Percentiles rank a stretch among this genome's conserved stretches.
These are phyloP conservation scores for Zalerion maritima DNA, from an alignment of 495 filamentous ascomycete genomes.

Conservation along the genomic window DNA sequence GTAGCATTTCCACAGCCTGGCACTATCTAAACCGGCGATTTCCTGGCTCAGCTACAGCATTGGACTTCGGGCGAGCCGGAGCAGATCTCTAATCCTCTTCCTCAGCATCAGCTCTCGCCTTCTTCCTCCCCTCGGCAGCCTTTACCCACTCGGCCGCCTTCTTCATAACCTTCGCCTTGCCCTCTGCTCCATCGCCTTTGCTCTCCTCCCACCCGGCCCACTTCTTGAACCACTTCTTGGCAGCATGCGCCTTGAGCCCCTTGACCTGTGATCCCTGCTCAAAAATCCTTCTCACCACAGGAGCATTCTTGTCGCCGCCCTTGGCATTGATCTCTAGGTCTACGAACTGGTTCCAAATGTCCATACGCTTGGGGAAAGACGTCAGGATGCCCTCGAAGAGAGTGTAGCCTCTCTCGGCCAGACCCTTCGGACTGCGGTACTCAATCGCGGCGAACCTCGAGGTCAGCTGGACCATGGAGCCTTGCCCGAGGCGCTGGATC, in stretches of 20 bases:
- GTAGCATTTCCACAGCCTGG: too few species aligned
- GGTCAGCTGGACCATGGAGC: constrained; percentile 62
- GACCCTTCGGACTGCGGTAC: constrained; percentile 70
- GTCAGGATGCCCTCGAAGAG: constrained; percentile 80
- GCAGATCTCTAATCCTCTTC: constrained; percentile 10
- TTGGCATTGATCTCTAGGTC: constrained; percentile 61
- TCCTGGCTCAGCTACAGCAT: too few species aligned
- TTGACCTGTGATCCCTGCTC: constrained; percentile 61
- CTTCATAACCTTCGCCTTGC: constrained; percentile 54
- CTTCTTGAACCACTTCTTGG: constrained; percentile 67
- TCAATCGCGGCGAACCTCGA: constrained; percentile 81
- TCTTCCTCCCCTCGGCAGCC: constrained; percentile 37
- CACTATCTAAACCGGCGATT: too few species aligned
- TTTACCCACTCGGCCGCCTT: constrained; percentile 51
- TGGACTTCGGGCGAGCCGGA: too few species aligned
- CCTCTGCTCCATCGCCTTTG: constrained; percentile 55
- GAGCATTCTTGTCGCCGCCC: constrained; percentile 42
- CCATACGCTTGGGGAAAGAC: constrained; percentile 73
- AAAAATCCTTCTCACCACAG: constrained; percentile 53
- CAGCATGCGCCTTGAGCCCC: constrained; percentile 55
- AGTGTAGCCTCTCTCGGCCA: constrained; percentile 82
- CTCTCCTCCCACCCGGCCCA: constrained; percentile 73
- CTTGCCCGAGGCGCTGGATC: constrained; percentile 59
- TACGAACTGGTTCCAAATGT: constrained; percentile 82
- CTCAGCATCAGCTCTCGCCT: constrained; percentile 24